These are phyloP conservation scores for Penicillium psychrofluorescens DNA, from an alignment of 495 filamentous ascomycete species.

Conservation along the genomic window DNA sequence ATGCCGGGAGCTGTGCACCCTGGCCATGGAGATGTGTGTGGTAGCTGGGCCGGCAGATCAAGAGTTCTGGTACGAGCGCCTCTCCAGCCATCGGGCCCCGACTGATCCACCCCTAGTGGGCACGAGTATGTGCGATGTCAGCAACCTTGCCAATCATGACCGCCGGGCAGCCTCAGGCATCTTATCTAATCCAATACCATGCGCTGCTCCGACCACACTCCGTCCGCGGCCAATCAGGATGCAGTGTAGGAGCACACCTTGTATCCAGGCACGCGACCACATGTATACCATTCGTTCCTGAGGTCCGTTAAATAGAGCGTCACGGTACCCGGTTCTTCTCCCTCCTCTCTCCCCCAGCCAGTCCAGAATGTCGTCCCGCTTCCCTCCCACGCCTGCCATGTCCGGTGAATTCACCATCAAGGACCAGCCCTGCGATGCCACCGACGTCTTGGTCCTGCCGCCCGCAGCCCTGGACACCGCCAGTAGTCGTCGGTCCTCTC, in stretches of 20 bases:
- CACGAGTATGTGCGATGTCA: too few relatives aligned
- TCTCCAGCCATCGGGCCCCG: neutral
- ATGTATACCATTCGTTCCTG: too few relatives aligned
- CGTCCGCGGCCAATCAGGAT: too few relatives aligned
- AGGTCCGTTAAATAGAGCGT: too few relatives aligned
- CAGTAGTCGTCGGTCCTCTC: constrained; percentile 33
- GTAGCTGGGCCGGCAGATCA: constrained; percentile 22
- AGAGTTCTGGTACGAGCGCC: constrained; percentile 18
- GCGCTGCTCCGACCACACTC: too few relatives aligned
- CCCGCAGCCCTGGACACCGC: constrained; percentile 63
- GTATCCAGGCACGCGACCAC: too few relatives aligned
- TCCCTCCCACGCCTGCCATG: constrained; percentile 78
- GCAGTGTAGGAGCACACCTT: too few relatives aligned
- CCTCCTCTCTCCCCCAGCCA: neutral
- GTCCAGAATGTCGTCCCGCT: constrained; percentile 58
- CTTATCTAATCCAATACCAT: too few relatives aligned
- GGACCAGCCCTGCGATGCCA: constrained; percentile 49
- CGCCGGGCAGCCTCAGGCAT: too few relatives aligned
- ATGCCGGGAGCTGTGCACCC: constrained; percentile 21
- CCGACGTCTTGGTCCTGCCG: constrained; percentile 71
- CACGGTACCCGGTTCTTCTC: neutral
- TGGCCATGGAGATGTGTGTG: constrained; percentile 19
- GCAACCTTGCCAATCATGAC: too few relatives aligned
- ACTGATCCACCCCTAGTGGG: neutral
- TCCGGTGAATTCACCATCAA: constrained; percentile 77